Base-by-base conservation (phyloP, 1,139 yeast species). In the Scheffersomyces quercinus region DNA sequence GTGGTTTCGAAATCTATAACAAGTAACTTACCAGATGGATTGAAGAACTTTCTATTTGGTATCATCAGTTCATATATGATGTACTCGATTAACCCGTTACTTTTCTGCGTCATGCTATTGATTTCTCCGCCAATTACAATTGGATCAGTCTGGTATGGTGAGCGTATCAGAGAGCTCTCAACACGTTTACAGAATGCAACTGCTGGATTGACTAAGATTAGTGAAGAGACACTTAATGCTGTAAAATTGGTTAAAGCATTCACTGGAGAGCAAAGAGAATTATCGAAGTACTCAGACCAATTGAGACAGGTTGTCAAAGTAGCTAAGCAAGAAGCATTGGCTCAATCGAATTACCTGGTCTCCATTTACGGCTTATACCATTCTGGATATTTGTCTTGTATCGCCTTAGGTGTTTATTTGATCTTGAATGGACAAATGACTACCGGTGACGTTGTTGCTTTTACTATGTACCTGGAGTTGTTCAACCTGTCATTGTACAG, bases 81-180 rank as follows among this genome's bases (percentile, higher is more conserved):
- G 79, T 71, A 68, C 43, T 54, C 64, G 31, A 74, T 74, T 40
- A 73, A 73, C 51, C 79, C 79, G 0, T 50, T 73, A 39, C 55
- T 74, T 35, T 74, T 74, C 55, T 75, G 79, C 3, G 74, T 73
- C 6, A 78, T 80, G 70, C 66, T 78, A 48, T 65, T 75, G 48
- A 71, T 79, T 10, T 73, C 81, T 3, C 82, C 83, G 1, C 79
- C 82, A 7, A 79, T 78, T 39, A 73, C 79, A 1, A 67, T 75
- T 49, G 81, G 81, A 0, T 69, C 77, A 6, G 77, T 70, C 3
- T 70, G 73, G 69, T 78, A 77, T 52, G 79, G 79, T 16, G 78
- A 71, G 49, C 70, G 71, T 42, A 73, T 78, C 35, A 60, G 79
- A 20, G 65, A 68, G 36, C 54, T 74, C 37, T 71, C 77, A 0